Percentiles rank a stretch among this genome's conserved stretches.
Conservation (phyloP, 495 filamentous ascomycete species). For the Ramalina intermedia region DNA sequence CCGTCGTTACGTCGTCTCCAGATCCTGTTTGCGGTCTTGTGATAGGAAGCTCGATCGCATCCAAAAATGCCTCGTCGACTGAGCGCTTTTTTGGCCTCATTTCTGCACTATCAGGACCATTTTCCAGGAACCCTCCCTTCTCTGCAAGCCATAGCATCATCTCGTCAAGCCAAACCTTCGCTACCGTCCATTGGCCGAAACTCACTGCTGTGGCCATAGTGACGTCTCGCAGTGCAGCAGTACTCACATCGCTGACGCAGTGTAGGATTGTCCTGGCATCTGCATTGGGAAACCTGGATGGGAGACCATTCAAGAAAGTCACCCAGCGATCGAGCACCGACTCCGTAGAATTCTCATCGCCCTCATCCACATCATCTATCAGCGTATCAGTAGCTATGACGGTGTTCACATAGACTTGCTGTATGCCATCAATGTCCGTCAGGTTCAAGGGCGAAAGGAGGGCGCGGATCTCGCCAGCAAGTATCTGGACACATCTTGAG, state of each 20-base stretch:
- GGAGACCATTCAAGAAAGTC: slow-evolving; percentile 61
- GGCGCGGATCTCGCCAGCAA: slow-evolving; percentile 59
- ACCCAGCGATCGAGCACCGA: slow-evolving; percentile 43
- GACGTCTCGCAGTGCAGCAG: slow-evolving; percentile 58
- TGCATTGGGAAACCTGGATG: slow-evolving; percentile 57
- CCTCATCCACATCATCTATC: slow-evolving; percentile 22
- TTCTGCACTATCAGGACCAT: slow-evolving; percentile 28
- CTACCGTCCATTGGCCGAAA: slow-evolving; percentile 94
- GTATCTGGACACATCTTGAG: slow-evolving; percentile 32
- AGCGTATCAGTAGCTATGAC: slow-evolving; percentile 26
- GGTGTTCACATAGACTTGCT: slow-evolving; percentile 39
- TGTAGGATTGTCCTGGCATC: slow-evolving; percentile 51
- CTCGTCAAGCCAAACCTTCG: slow-evolving; percentile 94
- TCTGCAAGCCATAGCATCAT: slow-evolving; percentile 88
- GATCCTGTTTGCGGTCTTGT: slow-evolving; percentile 15
- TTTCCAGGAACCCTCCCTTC: slow-evolving; percentile 77
- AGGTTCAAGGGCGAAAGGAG: slow-evolving; percentile 51
- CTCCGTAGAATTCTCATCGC: slow-evolving; percentile 27
- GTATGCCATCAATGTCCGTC: slow-evolving; percentile 38
- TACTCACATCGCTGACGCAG: slow-evolving; percentile 52
- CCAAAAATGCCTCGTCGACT: slow-evolving; percentile 7
- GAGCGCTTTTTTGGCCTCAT: slow-evolving; percentile 20
- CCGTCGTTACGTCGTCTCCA: background rate
- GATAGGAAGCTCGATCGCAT: slow-evolving; percentile 13
- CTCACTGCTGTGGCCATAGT: slow-evolving; percentile 71